Evolutionary conservation across 495 filamentous ascomycete genomes (phyloP), one percentile per base, ranked within the genome.

Genomic region (Halenospora varia): DNA sequence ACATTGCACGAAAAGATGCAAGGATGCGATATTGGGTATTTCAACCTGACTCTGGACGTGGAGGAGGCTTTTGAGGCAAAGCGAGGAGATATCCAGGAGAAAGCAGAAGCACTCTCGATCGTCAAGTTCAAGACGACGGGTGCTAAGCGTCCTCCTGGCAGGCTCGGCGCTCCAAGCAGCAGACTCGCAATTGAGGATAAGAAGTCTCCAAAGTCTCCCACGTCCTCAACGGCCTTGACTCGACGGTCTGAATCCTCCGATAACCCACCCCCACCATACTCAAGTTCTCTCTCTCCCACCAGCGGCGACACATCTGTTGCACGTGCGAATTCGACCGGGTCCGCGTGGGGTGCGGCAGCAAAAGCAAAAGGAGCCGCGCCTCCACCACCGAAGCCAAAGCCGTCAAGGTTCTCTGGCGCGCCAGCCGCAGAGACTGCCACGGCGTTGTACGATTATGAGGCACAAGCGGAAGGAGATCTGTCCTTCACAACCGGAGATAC

Each of bases 1-100:
- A 97, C 95, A 0, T 78, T 99, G 29, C 94, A 99, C 71, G 94
- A 99, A 72, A 88, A 83, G 71, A 97, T 97, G 95, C 94, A 97
- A 71, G 85, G 78, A 55, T 89, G 95, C 66, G 89, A 97, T 69
- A 97, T 99, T 65, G 90, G 88, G 56, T 99, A 99, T 74, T 99
- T 99, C 70, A 87, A 99, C 68, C 81, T 99, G 29, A 87, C 87
- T 10, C 77, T 88, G 25, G 92, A 94, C 68, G 82, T 99, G 11
- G 91, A 96, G 66, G 92, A 90, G 58, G 91, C 90, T 42, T 99
- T 94, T 66, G 79, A 89, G 63, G 78, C 78, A 65, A 97, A 97
- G 71, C 86, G 90, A 13, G 95, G 92, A 13, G 85, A 91, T 66
- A 80, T 96, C 47, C 81, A 92, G 69, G 90, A 95, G 59, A 82